A percentile compares a stretch with the other conserved stretches of the same genome.
These are phyloP conservation scores for Candida oleophila DNA, from an alignment of 805 yeast species.

Conservation along the genomic window DNA sequence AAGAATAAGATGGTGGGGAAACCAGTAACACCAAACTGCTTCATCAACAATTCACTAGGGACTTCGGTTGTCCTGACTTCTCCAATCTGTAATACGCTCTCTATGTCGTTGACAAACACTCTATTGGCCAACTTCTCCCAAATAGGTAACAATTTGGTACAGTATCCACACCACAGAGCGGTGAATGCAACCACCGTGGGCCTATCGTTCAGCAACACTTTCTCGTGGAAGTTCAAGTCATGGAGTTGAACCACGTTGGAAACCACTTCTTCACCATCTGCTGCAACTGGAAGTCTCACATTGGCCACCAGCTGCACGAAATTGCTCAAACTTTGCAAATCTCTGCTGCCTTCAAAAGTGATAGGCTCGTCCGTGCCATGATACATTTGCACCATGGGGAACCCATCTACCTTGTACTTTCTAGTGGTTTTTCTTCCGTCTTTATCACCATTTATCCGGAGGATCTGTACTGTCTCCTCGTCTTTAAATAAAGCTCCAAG, in stretches of 20 bases:
- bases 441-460: conserved; percentile 60
- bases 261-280: conserved; percentile 9
- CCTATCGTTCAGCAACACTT: conserved; percentile 31
- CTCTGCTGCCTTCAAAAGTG: conserved; percentile 57
- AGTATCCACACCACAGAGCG: conserved; percentile 60
- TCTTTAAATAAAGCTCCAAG: conserved; percentile 29
- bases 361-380: conserved; percentile 51
- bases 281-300: conserved; percentile 15
- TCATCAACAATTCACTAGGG: conserved; percentile 41
- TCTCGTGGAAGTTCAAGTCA: conserved; percentile 44
- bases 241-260: conserved; percentile 21
- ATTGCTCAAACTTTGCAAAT: conserved; percentile 47
- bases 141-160: conserved; percentile 51
- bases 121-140: conserved; percentile 51
- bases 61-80: conserved; percentile 49
- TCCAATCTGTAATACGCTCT: conserved; percentile 28
- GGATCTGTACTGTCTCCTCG: conserved; percentile 43
- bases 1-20: conserved; percentile 60
- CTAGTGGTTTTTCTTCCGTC: conserved; percentile 49
- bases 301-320: conserved; percentile 47
- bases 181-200: conserved; percentile 51
- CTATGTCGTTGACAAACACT: conserved; percentile 38
- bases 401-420: conserved; percentile 56
- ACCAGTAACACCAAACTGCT: conserved; percentile 39
- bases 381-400: conserved; percentile 63